Percentiles rank a stretch among this genome's conserved stretches.
These are phyloP conservation scores for Teunomyces gatunensis DNA, from an alignment of 805 yeast genomes.

Conservation along the genomic window DNA sequence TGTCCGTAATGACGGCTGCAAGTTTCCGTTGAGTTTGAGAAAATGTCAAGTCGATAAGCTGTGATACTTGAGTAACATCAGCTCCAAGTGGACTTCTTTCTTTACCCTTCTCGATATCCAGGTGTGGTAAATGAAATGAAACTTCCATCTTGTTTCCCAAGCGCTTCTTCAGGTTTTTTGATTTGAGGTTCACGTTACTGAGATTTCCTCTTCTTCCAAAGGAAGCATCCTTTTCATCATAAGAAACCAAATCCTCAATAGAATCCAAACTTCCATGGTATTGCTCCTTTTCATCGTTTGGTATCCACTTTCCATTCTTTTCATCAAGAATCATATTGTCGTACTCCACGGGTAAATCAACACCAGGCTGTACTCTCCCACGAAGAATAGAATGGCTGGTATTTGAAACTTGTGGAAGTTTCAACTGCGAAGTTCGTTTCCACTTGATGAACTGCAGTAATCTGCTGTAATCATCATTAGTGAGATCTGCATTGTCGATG, in stretches of 20 bases:
- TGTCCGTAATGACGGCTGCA: constrained; percentile 46
- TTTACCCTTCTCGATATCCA: constrained; percentile 11
- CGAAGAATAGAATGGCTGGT: constrained; percentile 10
- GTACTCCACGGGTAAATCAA: constrained; percentile 31
- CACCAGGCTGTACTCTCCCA: constrained; percentile 37
- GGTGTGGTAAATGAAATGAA: constrained; percentile 39
- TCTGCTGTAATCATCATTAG: constrained; percentile 15
- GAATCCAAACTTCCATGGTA: constrained; percentile 31
- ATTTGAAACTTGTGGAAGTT: constrained; percentile 13
- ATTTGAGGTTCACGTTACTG: background rate
- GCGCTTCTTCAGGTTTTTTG: constrained; percentile 6
- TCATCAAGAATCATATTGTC: constrained; percentile 26
- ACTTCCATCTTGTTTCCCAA: constrained; percentile 30
- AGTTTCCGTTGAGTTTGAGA: constrained; percentile 44
- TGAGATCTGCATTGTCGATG: constrained; percentile 21
- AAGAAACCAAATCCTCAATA: constrained; percentile 34
- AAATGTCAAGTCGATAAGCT: constrained; percentile 45
- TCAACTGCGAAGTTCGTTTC: constrained; percentile 39
- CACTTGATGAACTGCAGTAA: constrained; percentile 28
- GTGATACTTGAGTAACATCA: constrained; percentile 44
- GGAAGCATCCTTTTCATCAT: constrained; percentile 8
- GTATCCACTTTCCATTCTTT: constrained; percentile 20
- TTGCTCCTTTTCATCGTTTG: constrained; percentile 21
- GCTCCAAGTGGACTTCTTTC: constrained; percentile 13
- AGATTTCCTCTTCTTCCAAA: constrained; percentile 3